Percentiles rank a stretch among this genome's conserved stretches.
These are phyloP conservation scores for Fusarium sulawesiense DNA, from an alignment of 2,329 filamentous ascomycete genomes.

Conservation along the genomic window DNA sequence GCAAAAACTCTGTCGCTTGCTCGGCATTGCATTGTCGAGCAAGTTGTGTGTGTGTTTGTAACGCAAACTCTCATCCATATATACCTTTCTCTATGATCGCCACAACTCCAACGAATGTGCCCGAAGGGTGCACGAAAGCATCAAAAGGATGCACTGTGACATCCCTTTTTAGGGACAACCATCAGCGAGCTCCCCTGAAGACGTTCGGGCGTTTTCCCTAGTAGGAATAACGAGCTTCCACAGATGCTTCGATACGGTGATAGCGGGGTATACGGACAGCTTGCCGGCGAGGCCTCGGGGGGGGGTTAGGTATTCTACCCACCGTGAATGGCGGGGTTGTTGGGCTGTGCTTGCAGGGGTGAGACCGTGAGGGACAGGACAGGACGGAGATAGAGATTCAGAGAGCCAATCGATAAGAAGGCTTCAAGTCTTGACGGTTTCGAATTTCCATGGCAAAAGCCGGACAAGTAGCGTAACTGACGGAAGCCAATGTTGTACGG, in stretches of 20 bases:
- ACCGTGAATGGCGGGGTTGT: slow-evolving; percentile 41
- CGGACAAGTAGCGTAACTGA: slow-evolving; percentile 27
- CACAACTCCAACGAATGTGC: slow-evolving; percentile 12
- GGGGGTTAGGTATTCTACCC: slow-evolving; percentile 4
- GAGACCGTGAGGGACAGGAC: neutral
- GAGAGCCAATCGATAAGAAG: slow-evolving; percentile 36
- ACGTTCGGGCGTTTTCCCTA: slow-evolving; percentile 39
- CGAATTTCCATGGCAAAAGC: slow-evolving; percentile 21
- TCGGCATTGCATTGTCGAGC: slow-evolving; percentile 6
- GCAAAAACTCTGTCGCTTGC: slow-evolving; percentile 25
- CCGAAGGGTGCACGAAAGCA: slow-evolving; percentile 17
- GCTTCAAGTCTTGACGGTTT: slow-evolving; percentile 14
- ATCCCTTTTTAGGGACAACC: slow-evolving; percentile 27
- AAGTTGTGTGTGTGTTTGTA: slow-evolving; percentile 16
- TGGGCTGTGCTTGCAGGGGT: slow-evolving; percentile 37
- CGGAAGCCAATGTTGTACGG: slow-evolving; percentile 33
- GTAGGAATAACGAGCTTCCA: slow-evolving; percentile 46
- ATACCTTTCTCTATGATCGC: slow-evolving; percentile 3
- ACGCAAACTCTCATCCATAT: slow-evolving; percentile 22
- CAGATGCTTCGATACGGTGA: slow-evolving; percentile 43
- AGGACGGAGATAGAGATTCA: slow-evolving; percentile 1
- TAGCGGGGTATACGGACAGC: slow-evolving; percentile 46
- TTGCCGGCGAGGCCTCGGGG: slow-evolving; percentile 31
- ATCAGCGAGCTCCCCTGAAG: slow-evolving; percentile 29
- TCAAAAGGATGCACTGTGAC: slow-evolving; percentile 15